Conservation (phyloP, 179 eudicot species). For the Patellifolia procumbens region DNA sequence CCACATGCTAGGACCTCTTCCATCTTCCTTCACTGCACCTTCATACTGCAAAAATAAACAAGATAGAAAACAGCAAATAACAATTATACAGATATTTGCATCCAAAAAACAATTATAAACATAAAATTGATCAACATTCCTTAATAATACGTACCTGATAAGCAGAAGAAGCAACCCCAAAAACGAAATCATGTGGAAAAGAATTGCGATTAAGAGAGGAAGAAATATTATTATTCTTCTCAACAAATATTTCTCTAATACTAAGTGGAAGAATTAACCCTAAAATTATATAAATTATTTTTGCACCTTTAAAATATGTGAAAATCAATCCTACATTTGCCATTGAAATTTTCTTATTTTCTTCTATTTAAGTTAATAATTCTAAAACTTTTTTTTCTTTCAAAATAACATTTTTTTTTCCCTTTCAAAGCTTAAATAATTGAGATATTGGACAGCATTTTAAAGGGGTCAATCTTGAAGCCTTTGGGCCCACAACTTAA, state of each 20-base stretch:
- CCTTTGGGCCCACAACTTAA: too few relatives aligned
- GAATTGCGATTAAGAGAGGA: slow-evolving; percentile 12
- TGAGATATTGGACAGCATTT: not conserved
- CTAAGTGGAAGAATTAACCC: not conserved
- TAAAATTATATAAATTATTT: slow-evolving; percentile 3
- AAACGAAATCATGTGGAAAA: slow-evolving; percentile 35
- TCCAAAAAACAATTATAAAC: too few relatives aligned
- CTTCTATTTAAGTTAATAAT: too few relatives aligned
- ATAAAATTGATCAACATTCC: too few relatives aligned
- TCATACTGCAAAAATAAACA: too few relatives aligned
- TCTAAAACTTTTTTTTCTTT: too few relatives aligned
- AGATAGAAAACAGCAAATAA: too few relatives aligned
- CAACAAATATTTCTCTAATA: not conserved
- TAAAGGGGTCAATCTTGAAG: too few relatives aligned
- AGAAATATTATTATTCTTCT: not conserved
- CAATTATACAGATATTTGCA: too few relatives aligned
- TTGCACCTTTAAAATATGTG: not conserved
- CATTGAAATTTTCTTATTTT: not conserved
- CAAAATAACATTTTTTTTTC: not conserved
- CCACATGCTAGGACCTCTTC: slow-evolving; percentile 44
- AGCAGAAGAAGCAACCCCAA: slow-evolving; percentile 41
- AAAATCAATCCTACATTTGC: not conserved
- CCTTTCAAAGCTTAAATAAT: not conserved
- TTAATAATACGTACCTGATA: too few relatives aligned
- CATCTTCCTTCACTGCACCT: too few relatives aligned